Evolutionary conservation across 2,329 filamentous ascomycete genomes (phyloP).

Genomic region (Dactylellina sp.): DNA sequence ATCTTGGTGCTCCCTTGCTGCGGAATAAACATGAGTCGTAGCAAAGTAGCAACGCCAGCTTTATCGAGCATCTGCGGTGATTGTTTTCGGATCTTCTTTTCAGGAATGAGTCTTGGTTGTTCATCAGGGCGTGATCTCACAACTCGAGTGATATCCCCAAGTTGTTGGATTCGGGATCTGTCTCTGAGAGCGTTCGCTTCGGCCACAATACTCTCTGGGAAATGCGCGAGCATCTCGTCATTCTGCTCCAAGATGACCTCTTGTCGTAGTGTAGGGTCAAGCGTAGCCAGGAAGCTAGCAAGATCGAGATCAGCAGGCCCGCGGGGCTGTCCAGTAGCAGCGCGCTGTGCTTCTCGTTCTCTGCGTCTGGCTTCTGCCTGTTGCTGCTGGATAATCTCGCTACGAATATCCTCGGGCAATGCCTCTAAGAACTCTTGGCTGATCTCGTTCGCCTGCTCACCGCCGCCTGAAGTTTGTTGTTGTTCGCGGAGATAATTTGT

Average conservation of each 20-base stretch:
- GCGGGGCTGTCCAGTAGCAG: constrained; percentile 66
- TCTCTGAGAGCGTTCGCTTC: constrained; percentile 81
- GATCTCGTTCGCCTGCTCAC: constrained; percentile 83
- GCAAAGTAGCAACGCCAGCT: constrained; percentile 90
- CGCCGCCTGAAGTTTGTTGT: constrained; percentile 77
- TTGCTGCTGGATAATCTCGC: constrained; percentile 92
- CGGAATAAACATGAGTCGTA: constrained; percentile 98
- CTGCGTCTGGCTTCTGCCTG: constrained; percentile 86
- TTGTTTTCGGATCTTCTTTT: constrained; percentile 79
- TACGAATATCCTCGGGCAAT: constrained; percentile 86
- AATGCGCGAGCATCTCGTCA: constrained; percentile 82
- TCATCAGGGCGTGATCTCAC: constrained; percentile 64
- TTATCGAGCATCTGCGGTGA: constrained; percentile 98
- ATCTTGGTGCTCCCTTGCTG: constrained; percentile 87
- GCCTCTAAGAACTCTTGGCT: constrained; percentile 95
- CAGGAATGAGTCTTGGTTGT: constrained; percentile 64
- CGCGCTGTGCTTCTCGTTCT: constrained; percentile 80
- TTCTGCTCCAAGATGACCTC: constrained; percentile 92
- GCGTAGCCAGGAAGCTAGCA: constrained; percentile 89
- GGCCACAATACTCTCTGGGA: constrained; percentile 86
- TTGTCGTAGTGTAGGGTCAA: constrained; percentile 83
- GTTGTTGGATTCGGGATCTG: constrained; percentile 69
- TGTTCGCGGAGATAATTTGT: constrained; percentile 87
- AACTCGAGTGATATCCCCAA: constrained; percentile 64
- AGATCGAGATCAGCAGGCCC: constrained; percentile 87